Evolutionary conservation across 106 monocot genomes (phyloP).

Genomic region (Phalaenopsis aphrodite): DNA sequence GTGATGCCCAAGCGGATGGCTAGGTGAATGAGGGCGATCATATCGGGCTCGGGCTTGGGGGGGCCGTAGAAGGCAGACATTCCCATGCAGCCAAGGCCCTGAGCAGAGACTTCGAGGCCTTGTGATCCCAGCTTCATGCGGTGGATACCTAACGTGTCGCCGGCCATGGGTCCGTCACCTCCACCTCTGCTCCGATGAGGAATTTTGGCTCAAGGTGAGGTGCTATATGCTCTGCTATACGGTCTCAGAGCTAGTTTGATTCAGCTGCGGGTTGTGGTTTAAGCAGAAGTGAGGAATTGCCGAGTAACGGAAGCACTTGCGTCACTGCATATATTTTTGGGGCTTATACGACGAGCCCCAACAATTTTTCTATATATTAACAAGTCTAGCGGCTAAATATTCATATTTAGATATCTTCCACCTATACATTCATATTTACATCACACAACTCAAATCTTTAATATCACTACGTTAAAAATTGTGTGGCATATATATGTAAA

Average conservation of each 20-base stretch:
- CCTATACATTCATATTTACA: too few species aligned
- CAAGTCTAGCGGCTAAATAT: too few species aligned
- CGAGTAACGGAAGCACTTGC: background rate
- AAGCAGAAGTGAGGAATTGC: background rate
- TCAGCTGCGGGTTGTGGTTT: background rate
- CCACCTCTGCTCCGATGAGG: background rate
- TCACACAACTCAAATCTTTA: too few species aligned
- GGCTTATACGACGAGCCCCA: too few species aligned
- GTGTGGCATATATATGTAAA: too few species aligned
- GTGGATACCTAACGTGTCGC: background rate
- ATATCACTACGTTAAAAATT: too few species aligned
- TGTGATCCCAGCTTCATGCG: slow-evolving; percentile 50
- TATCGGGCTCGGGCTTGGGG: slow-evolving; percentile 49
- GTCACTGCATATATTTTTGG: background rate
- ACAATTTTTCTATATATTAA: too few species aligned
- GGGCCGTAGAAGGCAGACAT: slow-evolving; percentile 55
- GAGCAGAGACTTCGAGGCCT: slow-evolving; percentile 50
- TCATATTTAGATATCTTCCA: too few species aligned
- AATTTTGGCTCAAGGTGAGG: too few species aligned
- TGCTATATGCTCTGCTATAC: too few species aligned
- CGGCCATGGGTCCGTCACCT: too few species aligned
- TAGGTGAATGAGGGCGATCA: slow-evolving; percentile 49
- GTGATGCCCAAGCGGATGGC: slow-evolving; percentile 42
- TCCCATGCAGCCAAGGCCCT: slow-evolving; percentile 59
- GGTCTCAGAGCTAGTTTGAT: too few species aligned